Evolutionary conservation across 495 filamentous ascomycete species (phyloP).

Genomic region (Aspergillus haitiensis): DNA sequence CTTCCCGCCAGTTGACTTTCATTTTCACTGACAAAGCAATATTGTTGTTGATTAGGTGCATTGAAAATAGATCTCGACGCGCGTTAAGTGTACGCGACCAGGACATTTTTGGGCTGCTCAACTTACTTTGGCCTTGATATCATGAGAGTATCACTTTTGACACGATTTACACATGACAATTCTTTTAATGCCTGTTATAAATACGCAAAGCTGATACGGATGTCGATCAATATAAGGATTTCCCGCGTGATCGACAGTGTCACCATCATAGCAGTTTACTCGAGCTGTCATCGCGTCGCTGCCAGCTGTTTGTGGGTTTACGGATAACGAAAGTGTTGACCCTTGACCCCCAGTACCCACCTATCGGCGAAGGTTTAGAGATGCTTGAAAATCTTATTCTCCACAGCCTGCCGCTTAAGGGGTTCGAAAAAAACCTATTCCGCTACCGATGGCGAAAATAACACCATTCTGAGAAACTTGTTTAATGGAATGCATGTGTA

Average conservation of each 20-base stretch:
- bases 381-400: constrained; percentile 8
- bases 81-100: no score
- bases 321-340: background rate
- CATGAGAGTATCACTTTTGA: background rate
- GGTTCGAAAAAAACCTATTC: background rate
- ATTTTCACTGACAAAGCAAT: no score
- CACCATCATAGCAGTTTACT: constrained; percentile 15
- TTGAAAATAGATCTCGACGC: no score
- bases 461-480: no score
- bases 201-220: constrained; percentile 9
- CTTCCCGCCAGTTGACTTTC: background rate
- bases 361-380: constrained; percentile 7
- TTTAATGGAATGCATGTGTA: no score
- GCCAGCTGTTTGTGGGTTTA: constrained; percentile 2
- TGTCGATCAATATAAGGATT: constrained; percentile 35
- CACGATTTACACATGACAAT: constrained; percentile 13
- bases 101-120: background rate
- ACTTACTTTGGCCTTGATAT: no score
- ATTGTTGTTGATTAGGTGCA: no score
- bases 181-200: background rate
- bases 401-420: constrained; percentile 7
- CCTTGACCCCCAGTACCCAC: background rate
- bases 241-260: constrained; percentile 45
- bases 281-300: constrained; percentile 22
- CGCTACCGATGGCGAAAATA: background rate